Evolutionary conservation across 179 eudicot genomes (phyloP).

Genomic region (Silene coronaria): DNA sequence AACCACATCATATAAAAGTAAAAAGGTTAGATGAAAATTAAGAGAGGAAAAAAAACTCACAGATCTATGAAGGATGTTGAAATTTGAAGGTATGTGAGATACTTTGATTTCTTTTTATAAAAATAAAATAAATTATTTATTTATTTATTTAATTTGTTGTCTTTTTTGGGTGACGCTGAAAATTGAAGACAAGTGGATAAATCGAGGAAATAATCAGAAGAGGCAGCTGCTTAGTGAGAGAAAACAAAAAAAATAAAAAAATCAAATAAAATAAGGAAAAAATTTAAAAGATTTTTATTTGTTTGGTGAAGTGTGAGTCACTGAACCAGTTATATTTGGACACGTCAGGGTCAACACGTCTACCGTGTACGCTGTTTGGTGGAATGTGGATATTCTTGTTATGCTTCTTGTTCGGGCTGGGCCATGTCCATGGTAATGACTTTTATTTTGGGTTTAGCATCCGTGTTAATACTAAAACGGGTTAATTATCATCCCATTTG

Average conservation of each 20-base stretch:
- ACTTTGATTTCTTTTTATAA: neutral
- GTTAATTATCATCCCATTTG: too few relatives aligned
- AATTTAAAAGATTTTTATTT: neutral
- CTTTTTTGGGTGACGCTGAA: neutral
- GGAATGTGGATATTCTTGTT: too few relatives aligned
- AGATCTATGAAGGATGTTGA: neutral
- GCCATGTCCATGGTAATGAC: too few relatives aligned
- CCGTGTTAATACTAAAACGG: too few relatives aligned
- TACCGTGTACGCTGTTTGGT: neutral
- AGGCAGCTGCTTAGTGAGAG: neutral
- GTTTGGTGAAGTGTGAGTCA: constrained; percentile 6
- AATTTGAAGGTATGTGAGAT: neutral
- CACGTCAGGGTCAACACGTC: neutral
- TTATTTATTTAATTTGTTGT: neutral
- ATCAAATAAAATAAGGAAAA: neutral
- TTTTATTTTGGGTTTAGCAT: too few relatives aligned
- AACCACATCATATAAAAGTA: too few relatives aligned
- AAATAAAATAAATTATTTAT: neutral
- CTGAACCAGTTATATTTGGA: neutral
- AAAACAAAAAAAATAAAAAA: neutral
- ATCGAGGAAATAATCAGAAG: neutral
- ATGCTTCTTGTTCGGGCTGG: too few relatives aligned
- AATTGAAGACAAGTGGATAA: neutral
- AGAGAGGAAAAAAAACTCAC: constrained; percentile 3
- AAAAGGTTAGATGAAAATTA: neutral